A percentile compares a stretch with the other conserved stretches of the same genome.
Evolutionary conservation across 805 yeast species (phyloP).

Genomic region (Blastobotrys muscicola): DNA sequence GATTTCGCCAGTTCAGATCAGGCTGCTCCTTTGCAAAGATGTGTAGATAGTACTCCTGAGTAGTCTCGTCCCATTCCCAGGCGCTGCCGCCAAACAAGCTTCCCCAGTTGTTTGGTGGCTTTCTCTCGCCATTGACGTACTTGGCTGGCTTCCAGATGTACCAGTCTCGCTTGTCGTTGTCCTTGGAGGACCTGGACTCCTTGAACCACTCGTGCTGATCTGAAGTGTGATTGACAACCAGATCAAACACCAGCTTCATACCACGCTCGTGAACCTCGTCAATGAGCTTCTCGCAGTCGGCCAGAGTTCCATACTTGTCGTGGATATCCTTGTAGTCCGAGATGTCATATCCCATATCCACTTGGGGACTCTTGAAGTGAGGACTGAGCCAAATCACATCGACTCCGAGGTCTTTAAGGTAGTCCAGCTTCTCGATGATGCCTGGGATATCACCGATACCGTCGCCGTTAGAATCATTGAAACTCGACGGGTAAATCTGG

Average conservation of each 20-base stretch:
- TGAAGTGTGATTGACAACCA: slow-evolving; percentile 53
- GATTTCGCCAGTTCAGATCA: slow-evolving; percentile 55
- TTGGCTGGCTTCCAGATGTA: slow-evolving; percentile 47
- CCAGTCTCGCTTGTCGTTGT: slow-evolving; percentile 52
- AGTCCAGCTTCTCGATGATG: slow-evolving; percentile 42
- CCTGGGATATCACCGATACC: slow-evolving; percentile 53
- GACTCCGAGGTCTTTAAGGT: slow-evolving; percentile 40
- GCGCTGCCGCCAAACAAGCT: slow-evolving; percentile 47
- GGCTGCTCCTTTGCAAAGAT: slow-evolving; percentile 48
- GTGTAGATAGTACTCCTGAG: slow-evolving; percentile 47
- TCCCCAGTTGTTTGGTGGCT: slow-evolving; percentile 50
- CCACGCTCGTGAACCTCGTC: slow-evolving; percentile 39
- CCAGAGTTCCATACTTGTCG: slow-evolving; percentile 44
- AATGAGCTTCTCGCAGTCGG: slow-evolving; percentile 43
- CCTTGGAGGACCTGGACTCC: slow-evolving; percentile 42
- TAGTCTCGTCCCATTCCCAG: slow-evolving; percentile 48
- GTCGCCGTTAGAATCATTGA: slow-evolving; percentile 50
- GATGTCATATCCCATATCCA: slow-evolving; percentile 58
- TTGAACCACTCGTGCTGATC: slow-evolving; percentile 49
- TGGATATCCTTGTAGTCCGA: slow-evolving; percentile 43
- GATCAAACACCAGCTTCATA: slow-evolving; percentile 43
- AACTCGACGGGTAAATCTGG: slow-evolving; percentile 55
- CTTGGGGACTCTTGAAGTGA: slow-evolving; percentile 48
- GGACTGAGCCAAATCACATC: slow-evolving; percentile 52
- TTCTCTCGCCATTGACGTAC: slow-evolving; percentile 38